These are phyloP conservation scores for Macrolepiota dolichaula DNA, from an alignment of 768 basidiomycete genomes.

Conservation along the genomic window DNA sequence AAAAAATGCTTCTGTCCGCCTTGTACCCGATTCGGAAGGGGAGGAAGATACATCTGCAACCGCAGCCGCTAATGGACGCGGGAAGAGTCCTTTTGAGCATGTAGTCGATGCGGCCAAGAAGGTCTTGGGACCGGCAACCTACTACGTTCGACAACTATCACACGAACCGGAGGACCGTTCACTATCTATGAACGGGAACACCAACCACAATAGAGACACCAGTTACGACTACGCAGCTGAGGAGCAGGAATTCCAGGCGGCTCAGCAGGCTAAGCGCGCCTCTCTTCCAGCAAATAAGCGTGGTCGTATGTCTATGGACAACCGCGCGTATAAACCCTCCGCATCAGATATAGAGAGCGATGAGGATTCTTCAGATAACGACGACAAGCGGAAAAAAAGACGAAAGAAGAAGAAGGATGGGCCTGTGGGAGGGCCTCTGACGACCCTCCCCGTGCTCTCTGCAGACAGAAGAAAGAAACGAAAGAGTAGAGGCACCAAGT, in stretches of 20 bases:
- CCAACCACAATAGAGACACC: constrained; percentile 31
- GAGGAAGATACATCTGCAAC: constrained; percentile 38
- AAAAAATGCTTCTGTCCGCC: constrained; percentile 50
- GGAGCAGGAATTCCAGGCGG: constrained; percentile 57
- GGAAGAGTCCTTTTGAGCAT: constrained; percentile 66
- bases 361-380: constrained; percentile 48
- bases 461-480: constrained; percentile 65
- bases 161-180: constrained; percentile 47
- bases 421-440: constrained; percentile 51
- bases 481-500: constrained; percentile 42
- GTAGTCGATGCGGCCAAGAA: constrained; percentile 55
- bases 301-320: constrained; percentile 69
- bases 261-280: constrained; percentile 28
- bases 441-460: constrained; percentile 62
- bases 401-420: constrained; percentile 56
- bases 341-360: constrained; percentile 60
- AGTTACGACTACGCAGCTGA: constrained; percentile 82
- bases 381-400: constrained; percentile 51
- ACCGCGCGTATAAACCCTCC: constrained; percentile 77
- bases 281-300: constrained; percentile 38
- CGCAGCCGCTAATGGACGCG: constrained; percentile 38
- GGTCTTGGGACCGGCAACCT: constrained; percentile 52
- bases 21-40: constrained; percentile 68
- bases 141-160: constrained; percentile 63
- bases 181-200: constrained; percentile 17